Conservation (phyloP, 148 eudicot genomes). For the Nepenthes gracilis region DNA sequence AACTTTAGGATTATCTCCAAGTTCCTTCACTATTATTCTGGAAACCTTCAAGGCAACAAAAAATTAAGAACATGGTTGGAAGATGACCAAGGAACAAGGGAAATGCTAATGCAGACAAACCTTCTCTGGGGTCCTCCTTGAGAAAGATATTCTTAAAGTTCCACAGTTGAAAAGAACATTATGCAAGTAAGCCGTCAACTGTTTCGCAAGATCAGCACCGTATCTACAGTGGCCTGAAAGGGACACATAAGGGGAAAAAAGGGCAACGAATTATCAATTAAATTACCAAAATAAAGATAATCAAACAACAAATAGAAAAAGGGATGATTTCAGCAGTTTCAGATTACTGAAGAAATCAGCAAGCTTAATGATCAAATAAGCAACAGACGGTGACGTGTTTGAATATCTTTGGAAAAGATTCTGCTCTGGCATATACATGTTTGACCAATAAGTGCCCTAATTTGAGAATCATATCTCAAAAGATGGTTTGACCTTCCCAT, state of each 20-base stretch:
- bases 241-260: background rate
- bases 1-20: conserved; percentile 73
- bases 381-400: background rate
- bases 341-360: background rate
- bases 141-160: conserved; percentile 82
- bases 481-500: no score
- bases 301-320: background rate
- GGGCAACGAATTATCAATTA: background rate
- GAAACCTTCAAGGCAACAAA: conserved; percentile 35
- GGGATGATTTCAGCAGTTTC: background rate
- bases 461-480: no score
- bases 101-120: conserved; percentile 19
- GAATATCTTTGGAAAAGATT: no score
- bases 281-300: background rate
- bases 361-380: background rate
- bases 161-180: conserved; percentile 77
- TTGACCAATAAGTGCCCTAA: no score
- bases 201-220: conserved; percentile 78
- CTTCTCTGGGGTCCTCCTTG: conserved; percentile 93
- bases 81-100: background rate
- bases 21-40: conserved; percentile 55
- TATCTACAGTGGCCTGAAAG: conserved; percentile 67
- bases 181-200: conserved; percentile 55
- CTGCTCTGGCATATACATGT: no score
- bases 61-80: background rate